Evolutionary conservation across 768 basidiomycete species (phyloP).

Genomic region (Sporobolomyces pararoseus): DNA sequence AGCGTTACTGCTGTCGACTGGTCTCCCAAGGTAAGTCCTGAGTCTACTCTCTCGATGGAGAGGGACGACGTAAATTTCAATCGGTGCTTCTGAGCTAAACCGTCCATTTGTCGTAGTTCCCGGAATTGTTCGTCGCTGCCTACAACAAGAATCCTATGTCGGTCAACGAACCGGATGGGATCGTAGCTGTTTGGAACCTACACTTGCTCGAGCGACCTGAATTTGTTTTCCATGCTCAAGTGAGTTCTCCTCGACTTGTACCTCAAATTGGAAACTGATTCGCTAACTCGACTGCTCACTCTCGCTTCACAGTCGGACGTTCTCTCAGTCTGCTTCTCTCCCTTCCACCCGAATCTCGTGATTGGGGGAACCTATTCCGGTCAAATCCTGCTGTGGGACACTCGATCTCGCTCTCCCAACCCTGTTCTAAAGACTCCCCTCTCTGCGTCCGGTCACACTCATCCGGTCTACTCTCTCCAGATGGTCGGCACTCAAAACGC

Average conservation of each 20-base stretch:
- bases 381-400: conserved; percentile 97
- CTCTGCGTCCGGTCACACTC: conserved; percentile 93
- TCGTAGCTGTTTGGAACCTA: conserved; percentile 95
- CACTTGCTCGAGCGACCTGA: conserved; percentile 93
- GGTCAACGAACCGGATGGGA: conserved; percentile 90
- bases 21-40: conserved; percentile 85
- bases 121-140: conserved; percentile 88
- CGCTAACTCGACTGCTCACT: neutral
- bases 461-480: conserved; percentile 96
- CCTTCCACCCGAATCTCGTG: conserved; percentile 93
- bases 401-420: conserved; percentile 80
- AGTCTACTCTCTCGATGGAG: no score
- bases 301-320: conserved; percentile 81
- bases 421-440: conserved; percentile 95
- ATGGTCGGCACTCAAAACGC: conserved; percentile 99
- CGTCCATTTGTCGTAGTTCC: conserved; percentile 65
- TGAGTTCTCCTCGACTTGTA: conserved; percentile 54
- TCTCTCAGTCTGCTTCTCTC: conserved; percentile 91
- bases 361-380: conserved; percentile 99
- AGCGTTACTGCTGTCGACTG: conserved; percentile 96
- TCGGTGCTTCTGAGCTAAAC: no score
- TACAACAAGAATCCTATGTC: conserved; percentile 97
- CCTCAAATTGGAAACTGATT: neutral
- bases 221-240: conserved; percentile 97
- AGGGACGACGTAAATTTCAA: no score